A percentile compares a stretch with the other conserved stretches of the same genome.
Evolutionary conservation across 345 rosid species (phyloP).

Genomic region (Populus davidiana): DNA sequence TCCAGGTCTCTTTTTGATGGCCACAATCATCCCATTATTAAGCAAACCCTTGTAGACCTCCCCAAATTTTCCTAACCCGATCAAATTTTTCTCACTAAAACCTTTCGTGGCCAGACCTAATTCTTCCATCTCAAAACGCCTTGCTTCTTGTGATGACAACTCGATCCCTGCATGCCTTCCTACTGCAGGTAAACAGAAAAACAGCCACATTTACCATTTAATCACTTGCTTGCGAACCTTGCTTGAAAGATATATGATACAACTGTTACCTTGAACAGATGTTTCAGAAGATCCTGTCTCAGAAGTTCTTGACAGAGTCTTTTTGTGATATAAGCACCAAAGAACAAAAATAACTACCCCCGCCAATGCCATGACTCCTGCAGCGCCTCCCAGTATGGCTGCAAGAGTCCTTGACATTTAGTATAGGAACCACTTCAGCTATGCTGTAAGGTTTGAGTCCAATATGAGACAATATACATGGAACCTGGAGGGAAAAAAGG

Average conservation of each 20-base stretch:
- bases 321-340: slow-evolving; percentile 57
- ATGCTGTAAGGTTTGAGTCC: slow-evolving; percentile 27
- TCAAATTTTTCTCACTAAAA: slow-evolving; percentile 67
- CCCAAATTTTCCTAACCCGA: slow-evolving; percentile 86
- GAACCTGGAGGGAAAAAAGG: slow-evolving; percentile 45
- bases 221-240: neutral
- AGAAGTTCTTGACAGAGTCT: slow-evolving; percentile 57
- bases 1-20: slow-evolving; percentile 75
- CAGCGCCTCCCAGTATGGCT: slow-evolving; percentile 86
- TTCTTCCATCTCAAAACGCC: slow-evolving; percentile 80
- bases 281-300: slow-evolving; percentile 86
- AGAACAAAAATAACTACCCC: slow-evolving; percentile 47
- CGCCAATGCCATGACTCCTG: slow-evolving; percentile 85
- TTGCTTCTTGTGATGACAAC: slow-evolving; percentile 67
- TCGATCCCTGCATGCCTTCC: slow-evolving; percentile 74
- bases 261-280: slow-evolving; percentile 57
- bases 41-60: slow-evolving; percentile 91
- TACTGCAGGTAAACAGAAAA: slow-evolving; percentile 29
- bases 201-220: slow-evolving; percentile 6
- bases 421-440: slow-evolving; percentile 52
- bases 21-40: slow-evolving; percentile 87
- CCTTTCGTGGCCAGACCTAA: slow-evolving; percentile 75
- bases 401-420: slow-evolving; percentile 89
- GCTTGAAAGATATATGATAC: neutral
- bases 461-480: slow-evolving; percentile 25